Evolutionary conservation across 1,139 yeast genomes (phyloP).

Genomic region (Taphrina communis): DNA sequence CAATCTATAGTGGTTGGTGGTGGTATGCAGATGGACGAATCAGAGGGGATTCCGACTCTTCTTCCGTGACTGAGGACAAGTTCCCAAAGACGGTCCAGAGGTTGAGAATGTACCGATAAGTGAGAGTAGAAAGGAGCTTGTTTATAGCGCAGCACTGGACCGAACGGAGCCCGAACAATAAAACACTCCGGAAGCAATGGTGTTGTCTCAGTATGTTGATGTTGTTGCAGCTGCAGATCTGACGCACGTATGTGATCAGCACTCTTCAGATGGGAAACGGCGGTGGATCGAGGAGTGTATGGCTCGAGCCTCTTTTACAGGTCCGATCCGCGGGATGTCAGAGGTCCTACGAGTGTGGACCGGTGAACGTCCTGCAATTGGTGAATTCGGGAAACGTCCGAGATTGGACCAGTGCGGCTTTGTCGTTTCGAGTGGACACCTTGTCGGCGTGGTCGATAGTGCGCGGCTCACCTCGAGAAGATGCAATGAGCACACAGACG

Average conservation of each 20-base stretch:
- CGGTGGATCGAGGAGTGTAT: constrained; percentile 8
- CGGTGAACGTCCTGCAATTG: constrained; percentile 11
- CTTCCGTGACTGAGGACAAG: not conserved
- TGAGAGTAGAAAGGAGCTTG: constrained; percentile 3
- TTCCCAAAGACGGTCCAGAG: not conserved
- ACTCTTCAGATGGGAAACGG: constrained; percentile 1
- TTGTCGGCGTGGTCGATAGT: constrained; percentile 10
- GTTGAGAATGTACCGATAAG: not conserved
- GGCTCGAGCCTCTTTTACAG: constrained; percentile 15
- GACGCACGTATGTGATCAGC: constrained; percentile 12
- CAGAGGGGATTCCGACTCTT: not conserved
- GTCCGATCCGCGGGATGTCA: constrained; percentile 18
- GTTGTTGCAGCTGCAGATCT: constrained; percentile 9
- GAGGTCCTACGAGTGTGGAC: not conserved
- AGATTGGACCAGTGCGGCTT: constrained; percentile 10
- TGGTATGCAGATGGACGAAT: constrained; percentile 11
- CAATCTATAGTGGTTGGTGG: not conserved
- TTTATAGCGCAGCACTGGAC: not conserved
- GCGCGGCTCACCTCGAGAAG: constrained; percentile 10
- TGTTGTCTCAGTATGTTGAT: constrained; percentile 13
- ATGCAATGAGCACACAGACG: constrained; percentile 7
- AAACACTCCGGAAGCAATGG: constrained; percentile 2
- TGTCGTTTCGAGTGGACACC: constrained; percentile 7
- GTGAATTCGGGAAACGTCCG: constrained; percentile 6
- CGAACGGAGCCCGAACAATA: not conserved